phyloP scores from a whole-genome alignment of 441 rosid genomes.

The Arabidopsis hybrid region DNA sequence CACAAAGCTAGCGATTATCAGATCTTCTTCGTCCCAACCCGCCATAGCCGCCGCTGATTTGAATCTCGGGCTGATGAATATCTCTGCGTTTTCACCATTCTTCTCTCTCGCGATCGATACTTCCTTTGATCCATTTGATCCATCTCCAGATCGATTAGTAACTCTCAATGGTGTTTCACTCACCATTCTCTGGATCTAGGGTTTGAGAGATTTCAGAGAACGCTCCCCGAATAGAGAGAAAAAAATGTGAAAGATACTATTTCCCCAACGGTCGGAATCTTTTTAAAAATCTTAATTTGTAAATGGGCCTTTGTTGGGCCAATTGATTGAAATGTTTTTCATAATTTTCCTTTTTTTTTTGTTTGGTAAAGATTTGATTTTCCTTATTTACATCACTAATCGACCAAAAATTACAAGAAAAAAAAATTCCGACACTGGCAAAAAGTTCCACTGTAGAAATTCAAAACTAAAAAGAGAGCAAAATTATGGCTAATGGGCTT shows the following conservation, averaged over 20 bases:
- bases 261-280: constrained; percentile 64
- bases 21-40: constrained; percentile 98
- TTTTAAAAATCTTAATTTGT: constrained; percentile 24
- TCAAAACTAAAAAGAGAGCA: not conserved
- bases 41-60: constrained; percentile 92
- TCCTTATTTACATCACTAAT: constrained; percentile 6
- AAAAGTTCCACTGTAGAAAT: not conserved
- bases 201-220: constrained; percentile 20
- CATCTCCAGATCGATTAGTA: constrained; percentile 42
- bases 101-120: constrained; percentile 19
- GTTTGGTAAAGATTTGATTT: not conserved
- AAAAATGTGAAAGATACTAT: not conserved
- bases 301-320: constrained; percentile 38
- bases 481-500: not conserved
- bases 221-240: constrained; percentile 7
- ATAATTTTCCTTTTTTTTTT: not conserved
- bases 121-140: constrained; percentile 43
- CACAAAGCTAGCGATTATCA: constrained; percentile 70
- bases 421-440: not conserved
- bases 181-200: constrained; percentile 51
- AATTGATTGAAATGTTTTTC: not conserved
- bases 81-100: constrained; percentile 43
- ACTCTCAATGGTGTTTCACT: constrained; percentile 42
- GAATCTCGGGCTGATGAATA: constrained; percentile 83
- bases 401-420: not conserved